phyloP scores from a whole-genome alignment of 108 stramenopile genomes.

The Epithemia pelagica region DNA sequence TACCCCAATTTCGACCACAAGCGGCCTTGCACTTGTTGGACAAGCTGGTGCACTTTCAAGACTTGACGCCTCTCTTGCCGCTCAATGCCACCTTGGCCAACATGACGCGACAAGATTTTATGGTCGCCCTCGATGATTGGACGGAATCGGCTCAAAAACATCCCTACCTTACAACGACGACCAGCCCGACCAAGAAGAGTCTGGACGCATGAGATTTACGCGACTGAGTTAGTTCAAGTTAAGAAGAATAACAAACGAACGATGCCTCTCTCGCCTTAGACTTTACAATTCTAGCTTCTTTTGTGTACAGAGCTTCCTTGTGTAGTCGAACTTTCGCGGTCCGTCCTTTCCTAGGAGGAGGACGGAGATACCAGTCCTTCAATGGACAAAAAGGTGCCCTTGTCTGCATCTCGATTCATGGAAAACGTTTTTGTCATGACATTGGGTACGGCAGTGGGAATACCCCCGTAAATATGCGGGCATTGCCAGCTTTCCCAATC shows the following conservation, averaged over 20 bases:
- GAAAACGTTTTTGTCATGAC: slow-evolving; percentile 52
- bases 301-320: too few relatives aligned
- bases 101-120: slow-evolving; percentile 29
- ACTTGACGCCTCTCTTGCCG: slow-evolving; percentile 38
- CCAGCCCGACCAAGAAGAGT: too few relatives aligned
- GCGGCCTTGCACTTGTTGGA: slow-evolving; percentile 41
- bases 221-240: too few relatives aligned
- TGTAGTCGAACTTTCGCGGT: too few relatives aligned
- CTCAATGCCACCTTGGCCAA: slow-evolving; percentile 29
- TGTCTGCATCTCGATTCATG: slow-evolving; percentile 45
- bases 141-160: slow-evolving; percentile 29
- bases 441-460: slow-evolving; percentile 47
- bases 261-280: too few relatives aligned
- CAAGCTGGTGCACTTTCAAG: slow-evolving; percentile 21
- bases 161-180: background rate
- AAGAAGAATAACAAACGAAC: too few relatives aligned
- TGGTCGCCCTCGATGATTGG: slow-evolving; percentile 28
- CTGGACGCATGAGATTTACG: too few relatives aligned
- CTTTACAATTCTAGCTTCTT: too few relatives aligned
- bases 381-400: slow-evolving; percentile 58
- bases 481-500: slow-evolving; percentile 36
- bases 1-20: slow-evolving; percentile 57
- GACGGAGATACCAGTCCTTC: slow-evolving; percentile 45
- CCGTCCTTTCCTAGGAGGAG: too few relatives aligned
- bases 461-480: slow-evolving; percentile 83